Percentiles rank a stretch among this genome's conserved stretches.
phyloP scores from a whole-genome alignment of 106 monocot species.

The Allium fistulosum region DNA sequence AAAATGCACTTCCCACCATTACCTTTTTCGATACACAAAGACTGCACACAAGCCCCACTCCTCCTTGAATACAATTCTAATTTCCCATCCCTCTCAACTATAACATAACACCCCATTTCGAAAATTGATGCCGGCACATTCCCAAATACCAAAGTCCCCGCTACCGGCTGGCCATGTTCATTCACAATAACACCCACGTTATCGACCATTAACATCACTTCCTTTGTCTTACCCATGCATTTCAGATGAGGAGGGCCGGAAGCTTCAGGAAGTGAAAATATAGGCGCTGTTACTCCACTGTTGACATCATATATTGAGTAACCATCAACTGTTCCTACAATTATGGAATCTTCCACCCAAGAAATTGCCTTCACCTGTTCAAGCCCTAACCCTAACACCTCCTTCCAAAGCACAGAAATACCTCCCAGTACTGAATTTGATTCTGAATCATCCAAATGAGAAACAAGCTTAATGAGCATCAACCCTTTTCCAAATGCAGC shows the following conservation, averaged over 20 bases:
- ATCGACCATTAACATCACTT: constrained; percentile 77
- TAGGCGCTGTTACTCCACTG: constrained; percentile 32
- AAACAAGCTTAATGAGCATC: constrained; percentile 49
- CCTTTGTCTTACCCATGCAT: constrained; percentile 40
- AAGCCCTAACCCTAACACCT: constrained; percentile 53
- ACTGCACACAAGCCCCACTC: constrained; percentile 61
- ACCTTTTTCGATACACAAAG: constrained; percentile 34
- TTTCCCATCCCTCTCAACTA: constrained; percentile 47
- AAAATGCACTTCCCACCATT: constrained; percentile 31
- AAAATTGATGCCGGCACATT: constrained; percentile 45
- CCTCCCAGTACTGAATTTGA: constrained; percentile 24
- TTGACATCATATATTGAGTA: constrained; percentile 39
- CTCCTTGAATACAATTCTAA: constrained; percentile 70
- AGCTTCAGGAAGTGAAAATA: constrained; percentile 85
- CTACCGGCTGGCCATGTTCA: constrained; percentile 69
- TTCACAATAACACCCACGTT: constrained; percentile 81
- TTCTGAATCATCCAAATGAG: constrained; percentile 7
- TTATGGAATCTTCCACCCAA: constrained; percentile 79
- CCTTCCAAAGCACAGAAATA: constrained; percentile 43
- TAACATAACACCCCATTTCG: constrained; percentile 59
- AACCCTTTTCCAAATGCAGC: constrained; percentile 44
- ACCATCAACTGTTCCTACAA: constrained; percentile 56
- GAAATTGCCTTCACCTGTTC: constrained; percentile 59
- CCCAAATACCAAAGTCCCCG: constrained; percentile 77
- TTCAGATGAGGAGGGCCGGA: constrained; percentile 55